A percentile compares a stretch with the other conserved stretches of the same genome.
Evolutionary conservation across 2,329 filamentous ascomycete genomes (phyloP).

Genomic region (Pseudocercospora pini-densiflorae): DNA sequence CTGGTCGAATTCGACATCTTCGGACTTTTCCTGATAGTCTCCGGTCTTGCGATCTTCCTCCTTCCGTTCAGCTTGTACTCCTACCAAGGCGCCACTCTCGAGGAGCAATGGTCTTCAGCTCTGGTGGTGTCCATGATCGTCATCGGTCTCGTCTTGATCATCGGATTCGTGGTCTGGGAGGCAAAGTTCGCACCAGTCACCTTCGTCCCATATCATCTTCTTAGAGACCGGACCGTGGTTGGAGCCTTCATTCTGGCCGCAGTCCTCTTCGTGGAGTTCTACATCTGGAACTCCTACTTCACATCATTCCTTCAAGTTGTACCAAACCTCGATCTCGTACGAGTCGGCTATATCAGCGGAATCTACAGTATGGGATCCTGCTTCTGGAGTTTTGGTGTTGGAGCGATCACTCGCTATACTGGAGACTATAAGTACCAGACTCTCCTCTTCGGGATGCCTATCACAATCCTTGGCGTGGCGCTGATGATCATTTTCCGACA

Average conservation of each 20-base stretch:
- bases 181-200: slow-evolving; percentile 59
- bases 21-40: slow-evolving; percentile 34
- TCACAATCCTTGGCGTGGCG: slow-evolving; percentile 33
- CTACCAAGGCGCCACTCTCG: slow-evolving; percentile 33
- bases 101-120: slow-evolving; percentile 42
- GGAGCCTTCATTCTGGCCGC: slow-evolving; percentile 48
- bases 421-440: slow-evolving; percentile 55
- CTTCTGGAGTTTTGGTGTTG: slow-evolving; percentile 49
- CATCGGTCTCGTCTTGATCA: slow-evolving; percentile 34
- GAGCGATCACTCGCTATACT: slow-evolving; percentile 50
- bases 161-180: slow-evolving; percentile 61
- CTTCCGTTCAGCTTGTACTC: slow-evolving; percentile 65
- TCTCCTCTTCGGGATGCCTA: slow-evolving; percentile 39
- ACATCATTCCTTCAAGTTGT: slow-evolving; percentile 53
- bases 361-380: slow-evolving; percentile 44
- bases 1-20: slow-evolving; percentile 36
- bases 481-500: slow-evolving; percentile 39
- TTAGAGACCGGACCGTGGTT: slow-evolving; percentile 56
- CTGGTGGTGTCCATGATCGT: slow-evolving; percentile 45
- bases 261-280: slow-evolving; percentile 53
- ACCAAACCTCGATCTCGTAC: slow-evolving; percentile 43
- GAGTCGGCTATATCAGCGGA: slow-evolving; percentile 32
- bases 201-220: slow-evolving; percentile 60
- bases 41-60: slow-evolving; percentile 67
- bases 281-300: slow-evolving; percentile 47